phyloP scores from a whole-genome alignment of 2,329 filamentous ascomycete species.

The Lachnum nothofagi region DNA sequence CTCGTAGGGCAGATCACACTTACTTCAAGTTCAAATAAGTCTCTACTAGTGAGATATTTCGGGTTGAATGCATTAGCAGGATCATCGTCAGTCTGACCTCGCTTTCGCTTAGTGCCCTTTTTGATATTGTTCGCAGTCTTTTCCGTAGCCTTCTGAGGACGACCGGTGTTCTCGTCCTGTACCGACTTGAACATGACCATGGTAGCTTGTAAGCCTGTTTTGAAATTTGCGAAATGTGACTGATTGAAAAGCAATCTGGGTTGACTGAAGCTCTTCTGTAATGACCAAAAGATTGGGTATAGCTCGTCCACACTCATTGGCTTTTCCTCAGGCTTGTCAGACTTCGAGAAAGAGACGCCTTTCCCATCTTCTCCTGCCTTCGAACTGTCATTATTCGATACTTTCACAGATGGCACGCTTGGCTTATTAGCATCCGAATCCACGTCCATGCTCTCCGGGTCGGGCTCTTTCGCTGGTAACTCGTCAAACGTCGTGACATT shows the following conservation, averaged over 20 bases:
- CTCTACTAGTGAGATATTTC: conserved; percentile 95
- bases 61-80: conserved; percentile 80
- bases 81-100: conserved; percentile 54
- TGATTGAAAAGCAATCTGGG: conserved; percentile 76
- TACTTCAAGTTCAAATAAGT: conserved; percentile 93
- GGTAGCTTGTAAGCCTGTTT: conserved; percentile 56
- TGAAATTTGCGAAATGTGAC: conserved; percentile 61
- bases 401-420: conserved; percentile 19
- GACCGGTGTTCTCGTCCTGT: conserved; percentile 42
- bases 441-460: conserved; percentile 59
- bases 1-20: conserved; percentile 17
- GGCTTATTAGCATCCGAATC: conserved; percentile 44
- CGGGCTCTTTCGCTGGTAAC: conserved; percentile 34
- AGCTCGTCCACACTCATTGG: conserved; percentile 63
- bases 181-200: conserved; percentile 72
- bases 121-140: conserved; percentile 59
- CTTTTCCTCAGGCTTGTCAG: conserved; percentile 36
- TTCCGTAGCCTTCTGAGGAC: conserved; percentile 50
- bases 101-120: conserved; percentile 66
- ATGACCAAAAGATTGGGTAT: conserved; percentile 89
- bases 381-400: conserved; percentile 27
- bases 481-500: conserved; percentile 85
- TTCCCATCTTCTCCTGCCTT: conserved; percentile 4
- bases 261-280: conserved; percentile 88
- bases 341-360: conserved; percentile 37